phyloP scores from a whole-genome alignment of 2,329 filamentous ascomycete species.

The Grosmannia penicillata region DNA sequence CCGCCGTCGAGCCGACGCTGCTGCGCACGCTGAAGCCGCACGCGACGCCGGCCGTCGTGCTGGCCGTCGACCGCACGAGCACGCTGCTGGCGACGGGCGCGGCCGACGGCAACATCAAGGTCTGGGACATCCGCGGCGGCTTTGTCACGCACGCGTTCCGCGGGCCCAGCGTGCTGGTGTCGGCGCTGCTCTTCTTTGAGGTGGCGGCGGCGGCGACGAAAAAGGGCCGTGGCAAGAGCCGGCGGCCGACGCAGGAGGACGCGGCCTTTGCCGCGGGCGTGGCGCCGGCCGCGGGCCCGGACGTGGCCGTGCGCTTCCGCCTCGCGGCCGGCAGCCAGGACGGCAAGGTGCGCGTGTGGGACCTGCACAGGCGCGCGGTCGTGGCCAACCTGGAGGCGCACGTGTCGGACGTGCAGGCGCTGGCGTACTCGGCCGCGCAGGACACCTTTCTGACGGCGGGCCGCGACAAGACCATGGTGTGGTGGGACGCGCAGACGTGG shows the following conservation, averaged over 20 bases:
- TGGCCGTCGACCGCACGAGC: conserved; percentile 73
- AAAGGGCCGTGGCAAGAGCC: no score
- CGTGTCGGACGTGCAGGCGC: conserved; percentile 78
- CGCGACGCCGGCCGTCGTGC: conserved; percentile 72
- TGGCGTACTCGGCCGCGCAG: conserved; percentile 66
- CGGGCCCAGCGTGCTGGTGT: conserved; percentile 81
- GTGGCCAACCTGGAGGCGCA: conserved; percentile 76
- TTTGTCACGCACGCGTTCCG: conserved; percentile 93
- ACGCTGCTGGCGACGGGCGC: conserved; percentile 85
- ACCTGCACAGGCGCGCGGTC: conserved; percentile 69
- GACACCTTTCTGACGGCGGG: conserved; percentile 70
- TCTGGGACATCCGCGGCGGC: conserved; percentile 87
- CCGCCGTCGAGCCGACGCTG: conserved; percentile 49
- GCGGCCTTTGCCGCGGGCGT: conserved; percentile 18
- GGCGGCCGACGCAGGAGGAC: no score
- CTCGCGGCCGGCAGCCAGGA: conserved; percentile 89
- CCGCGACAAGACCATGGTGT: conserved; percentile 83
- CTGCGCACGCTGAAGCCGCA: conserved; percentile 79
- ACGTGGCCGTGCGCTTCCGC: conserved; percentile 39
- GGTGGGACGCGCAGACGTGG: conserved; percentile 84
- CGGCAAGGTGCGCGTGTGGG: conserved; percentile 83
- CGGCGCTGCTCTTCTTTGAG: conserved; percentile 84
- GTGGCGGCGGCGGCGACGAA: conserved; percentile 41
- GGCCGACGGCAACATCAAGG: conserved; percentile 85
- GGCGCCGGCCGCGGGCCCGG: conserved; percentile 21